A percentile compares a stretch with the other conserved stretches of the same genome.
Evolutionary conservation across 768 basidiomycete genomes (phyloP).

Genomic region (Mycena rebaudengoi): DNA sequence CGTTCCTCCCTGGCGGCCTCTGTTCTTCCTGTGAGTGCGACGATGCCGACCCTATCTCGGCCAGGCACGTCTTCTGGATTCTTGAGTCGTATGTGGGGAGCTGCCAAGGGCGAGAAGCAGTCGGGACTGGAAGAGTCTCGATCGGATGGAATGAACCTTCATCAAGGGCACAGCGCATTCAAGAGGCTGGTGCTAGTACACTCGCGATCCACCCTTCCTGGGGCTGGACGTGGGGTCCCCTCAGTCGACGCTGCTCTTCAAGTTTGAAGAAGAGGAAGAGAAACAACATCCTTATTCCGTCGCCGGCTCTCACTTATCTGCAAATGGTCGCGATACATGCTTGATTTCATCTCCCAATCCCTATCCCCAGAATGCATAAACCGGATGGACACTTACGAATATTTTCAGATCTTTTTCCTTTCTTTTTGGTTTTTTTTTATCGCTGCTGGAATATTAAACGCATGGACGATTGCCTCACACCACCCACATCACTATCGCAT

Average conservation of each 20-base stretch:
- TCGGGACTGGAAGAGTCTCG: conserved; percentile 23
- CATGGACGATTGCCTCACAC: background rate
- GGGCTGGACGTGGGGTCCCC: conserved; percentile 17
- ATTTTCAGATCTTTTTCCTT: background rate
- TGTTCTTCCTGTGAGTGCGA: conserved; percentile 39
- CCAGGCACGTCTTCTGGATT: conserved; percentile 55
- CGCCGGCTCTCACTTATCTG: background rate
- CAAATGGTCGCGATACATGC: conserved; percentile 11
- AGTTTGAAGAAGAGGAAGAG: conserved; percentile 17
- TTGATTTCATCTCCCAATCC: conserved; percentile 16
- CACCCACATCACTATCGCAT: conserved; percentile 18
- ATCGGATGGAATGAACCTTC: conserved; percentile 21
- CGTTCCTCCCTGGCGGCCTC: conserved; percentile 18
- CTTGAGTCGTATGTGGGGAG: conserved; percentile 80
- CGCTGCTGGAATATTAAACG: background rate
- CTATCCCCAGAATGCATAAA: background rate
- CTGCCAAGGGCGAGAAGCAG: conserved; percentile 50
- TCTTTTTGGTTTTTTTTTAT: background rate
- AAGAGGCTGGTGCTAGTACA: conserved; percentile 40
- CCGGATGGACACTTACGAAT: conserved; percentile 7
- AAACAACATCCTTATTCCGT: background rate
- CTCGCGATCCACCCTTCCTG: conserved; percentile 31
- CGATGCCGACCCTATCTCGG: conserved; percentile 46
- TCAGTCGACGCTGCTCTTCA: conserved; percentile 22
- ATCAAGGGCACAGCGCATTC: conserved; percentile 33